Evolutionary conservation across 768 basidiomycete species (phyloP).

Genomic region (Filobasidium wieringae): DNA sequence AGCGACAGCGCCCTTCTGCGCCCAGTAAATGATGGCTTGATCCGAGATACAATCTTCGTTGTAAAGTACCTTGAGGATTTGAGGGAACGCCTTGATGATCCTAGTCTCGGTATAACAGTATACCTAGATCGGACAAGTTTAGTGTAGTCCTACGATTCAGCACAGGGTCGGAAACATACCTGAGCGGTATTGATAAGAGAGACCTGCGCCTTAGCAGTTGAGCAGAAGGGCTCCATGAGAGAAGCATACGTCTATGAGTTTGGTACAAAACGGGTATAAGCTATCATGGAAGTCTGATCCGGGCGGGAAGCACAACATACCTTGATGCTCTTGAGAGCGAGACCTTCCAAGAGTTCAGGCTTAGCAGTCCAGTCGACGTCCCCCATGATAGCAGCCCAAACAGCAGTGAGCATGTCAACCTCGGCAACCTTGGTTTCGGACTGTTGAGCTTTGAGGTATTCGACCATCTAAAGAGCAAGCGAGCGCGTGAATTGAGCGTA

Average conservation of each 20-base stretch:
- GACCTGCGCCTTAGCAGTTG: conserved; percentile 78
- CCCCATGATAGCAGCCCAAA: conserved; percentile 84
- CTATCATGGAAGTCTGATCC: not conserved
- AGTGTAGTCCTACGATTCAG: not conserved
- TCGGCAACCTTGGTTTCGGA: conserved; percentile 75
- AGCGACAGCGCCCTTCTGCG: conserved; percentile 89
- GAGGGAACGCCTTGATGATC: conserved; percentile 86
- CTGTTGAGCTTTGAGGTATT: conserved; percentile 57
- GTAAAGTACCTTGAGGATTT: conserved; percentile 86
- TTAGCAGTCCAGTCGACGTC: conserved; percentile 79
- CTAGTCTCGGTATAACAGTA: conserved; percentile 95
- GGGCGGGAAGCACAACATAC: conserved; percentile 45
- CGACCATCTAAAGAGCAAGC: conserved; percentile 52
- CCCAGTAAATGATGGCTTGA: conserved; percentile 95
- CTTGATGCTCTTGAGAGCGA: conserved; percentile 75
- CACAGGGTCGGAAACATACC: conserved; percentile 15
- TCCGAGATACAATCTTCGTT: conserved; percentile 92
- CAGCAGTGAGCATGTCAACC: conserved; percentile 68
- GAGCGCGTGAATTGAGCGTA: not conserved
- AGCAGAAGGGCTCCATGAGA: conserved; percentile 81
- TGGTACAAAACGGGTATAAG: no score
- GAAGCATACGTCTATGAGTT: conserved; percentile 60
- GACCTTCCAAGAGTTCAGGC: conserved; percentile 80
- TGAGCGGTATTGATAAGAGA: conserved; percentile 91
- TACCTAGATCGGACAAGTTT: conserved; percentile 39